Evolutionary conservation across 345 rosid species (phyloP).

Genomic region (Odontarrhena argentea): DNA sequence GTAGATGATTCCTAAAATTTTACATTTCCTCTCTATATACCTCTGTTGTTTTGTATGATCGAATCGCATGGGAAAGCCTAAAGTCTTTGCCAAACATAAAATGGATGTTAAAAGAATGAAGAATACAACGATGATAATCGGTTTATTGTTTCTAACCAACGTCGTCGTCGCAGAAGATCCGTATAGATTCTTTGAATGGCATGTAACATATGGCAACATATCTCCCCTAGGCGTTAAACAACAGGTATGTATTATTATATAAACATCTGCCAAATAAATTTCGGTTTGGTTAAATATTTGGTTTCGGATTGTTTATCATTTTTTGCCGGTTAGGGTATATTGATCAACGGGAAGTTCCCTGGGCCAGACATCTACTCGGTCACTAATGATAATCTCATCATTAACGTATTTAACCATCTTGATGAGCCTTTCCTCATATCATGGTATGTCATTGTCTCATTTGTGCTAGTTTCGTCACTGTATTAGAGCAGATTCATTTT

Average conservation of each 20-base stretch:
- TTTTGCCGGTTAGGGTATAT: conserved; percentile 29
- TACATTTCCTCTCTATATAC: too few relatives aligned
- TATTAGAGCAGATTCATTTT: neutral
- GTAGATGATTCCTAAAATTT: too few relatives aligned
- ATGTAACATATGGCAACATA: conserved; percentile 30
- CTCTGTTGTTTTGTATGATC: too few relatives aligned
- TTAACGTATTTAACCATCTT: conserved; percentile 64
- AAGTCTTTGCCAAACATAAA: too few relatives aligned
- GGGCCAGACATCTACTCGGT: conserved; percentile 75
- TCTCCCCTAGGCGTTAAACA: conserved; percentile 23
- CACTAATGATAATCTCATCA: conserved; percentile 71
- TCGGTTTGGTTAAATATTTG: neutral
- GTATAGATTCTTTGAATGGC: conserved; percentile 28
- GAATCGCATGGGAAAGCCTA: too few relatives aligned
- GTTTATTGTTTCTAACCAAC: conserved; percentile 13
- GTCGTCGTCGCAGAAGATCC: conserved; percentile 13
- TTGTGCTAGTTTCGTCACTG: too few relatives aligned
- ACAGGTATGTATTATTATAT: neutral
- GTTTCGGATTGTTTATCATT: neutral
- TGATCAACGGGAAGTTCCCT: conserved; percentile 48
- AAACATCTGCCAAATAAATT: neutral
- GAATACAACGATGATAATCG: neutral
- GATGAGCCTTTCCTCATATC: conserved; percentile 63
- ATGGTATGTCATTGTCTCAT: conserved; percentile 8
- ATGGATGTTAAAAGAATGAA: too few relatives aligned